Base-by-base conservation (phyloP, 176 grass and related monocot species). In the Oryza glaberrima region DNA sequence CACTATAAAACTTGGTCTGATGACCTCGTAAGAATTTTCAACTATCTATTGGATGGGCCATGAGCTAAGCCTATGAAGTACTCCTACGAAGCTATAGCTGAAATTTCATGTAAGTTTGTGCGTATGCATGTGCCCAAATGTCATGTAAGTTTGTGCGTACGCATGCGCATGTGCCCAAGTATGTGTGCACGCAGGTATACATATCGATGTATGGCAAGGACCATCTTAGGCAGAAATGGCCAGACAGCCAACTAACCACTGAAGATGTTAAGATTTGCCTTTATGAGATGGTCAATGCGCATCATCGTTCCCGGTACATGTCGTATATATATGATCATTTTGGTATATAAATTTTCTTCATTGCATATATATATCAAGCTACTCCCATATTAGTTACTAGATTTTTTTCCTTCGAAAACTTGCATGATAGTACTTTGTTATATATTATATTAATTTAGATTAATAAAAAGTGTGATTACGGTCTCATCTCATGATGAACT, bases 201-300 rank as follows among this genome's bases (percentile, higher is more conserved):
- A 43, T 19, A 38, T 52, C 49, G 68, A 22, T 22, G 69, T 40
- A 71, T 44, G 36, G 7, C 4, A 20, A 44, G 20, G 38, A 71
- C 69, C 38, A 44, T 71, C 69, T 22, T 71, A 44, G 38, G 69
- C 69, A 43, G 69, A 25, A 72, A 72, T 72, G 69, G 40, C 69
- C 4, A 30, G 17, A 12, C 71, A 51, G 11, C 44, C 45, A 49
- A 75, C 23, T 22, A 32, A 74, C 23, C n/a, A 30, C 4, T 75
- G 11, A 43, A 51, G 45, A 34, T 25, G 15, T 52, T 73, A 75
- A 75, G 8, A 34, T 75, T 75, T 75, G 46, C 46, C 25, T 52
- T 75, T 52, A 75, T 75, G 46, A 75, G 40, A 51, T 52, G 46
- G 26, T 47, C 11, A 46, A 47, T 23, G 20, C 15, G 17, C 51